phyloP scores from a whole-genome alignment of 108 stramenopile genomes.

The Fragilaria radians region DNA sequence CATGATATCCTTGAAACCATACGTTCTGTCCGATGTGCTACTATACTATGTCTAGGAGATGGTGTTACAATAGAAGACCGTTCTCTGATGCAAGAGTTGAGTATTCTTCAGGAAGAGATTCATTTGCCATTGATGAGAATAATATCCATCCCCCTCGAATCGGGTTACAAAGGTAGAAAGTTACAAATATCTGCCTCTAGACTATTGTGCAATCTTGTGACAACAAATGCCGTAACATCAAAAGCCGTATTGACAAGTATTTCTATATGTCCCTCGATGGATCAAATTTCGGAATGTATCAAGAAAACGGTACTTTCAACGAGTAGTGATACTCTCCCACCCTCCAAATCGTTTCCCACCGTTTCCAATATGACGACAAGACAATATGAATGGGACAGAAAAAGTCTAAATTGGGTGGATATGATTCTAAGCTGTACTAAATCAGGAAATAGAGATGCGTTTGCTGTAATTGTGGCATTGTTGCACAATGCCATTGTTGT shows the following conservation, averaged over 20 bases:
- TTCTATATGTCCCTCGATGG: constrained; percentile 36
- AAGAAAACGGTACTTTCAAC: constrained; percentile 3
- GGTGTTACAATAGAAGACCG: no score
- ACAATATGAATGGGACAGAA: background rate
- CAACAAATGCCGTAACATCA: constrained; percentile 43
- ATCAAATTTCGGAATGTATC: constrained; percentile 24
- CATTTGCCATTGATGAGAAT: constrained; percentile 10
- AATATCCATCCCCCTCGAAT: constrained; percentile 10
- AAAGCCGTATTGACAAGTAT: constrained; percentile 26
- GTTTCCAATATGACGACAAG: background rate
- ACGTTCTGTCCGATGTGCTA: background rate
- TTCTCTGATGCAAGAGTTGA: no score
- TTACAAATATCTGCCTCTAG: constrained; percentile 44
- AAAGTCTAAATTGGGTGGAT: constrained; percentile 29
- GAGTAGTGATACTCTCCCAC: no score
- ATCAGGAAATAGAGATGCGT: constrained; percentile 39
- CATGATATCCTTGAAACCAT: background rate
- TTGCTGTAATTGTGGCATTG: constrained; percentile 62
- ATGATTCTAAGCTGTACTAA: constrained; percentile 25
- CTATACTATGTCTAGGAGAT: background rate
- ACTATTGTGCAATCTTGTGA: constrained; percentile 66
- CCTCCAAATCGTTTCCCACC: background rate
- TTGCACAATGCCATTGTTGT: constrained; percentile 44
- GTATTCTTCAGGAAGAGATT: no score
- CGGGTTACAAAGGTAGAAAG: constrained; percentile 30